Percentiles rank a stretch among this genome's conserved stretches.
phyloP scores from a whole-genome alignment of 495 filamentous ascomycete genomes.

The Aspergillus hancockii region DNA sequence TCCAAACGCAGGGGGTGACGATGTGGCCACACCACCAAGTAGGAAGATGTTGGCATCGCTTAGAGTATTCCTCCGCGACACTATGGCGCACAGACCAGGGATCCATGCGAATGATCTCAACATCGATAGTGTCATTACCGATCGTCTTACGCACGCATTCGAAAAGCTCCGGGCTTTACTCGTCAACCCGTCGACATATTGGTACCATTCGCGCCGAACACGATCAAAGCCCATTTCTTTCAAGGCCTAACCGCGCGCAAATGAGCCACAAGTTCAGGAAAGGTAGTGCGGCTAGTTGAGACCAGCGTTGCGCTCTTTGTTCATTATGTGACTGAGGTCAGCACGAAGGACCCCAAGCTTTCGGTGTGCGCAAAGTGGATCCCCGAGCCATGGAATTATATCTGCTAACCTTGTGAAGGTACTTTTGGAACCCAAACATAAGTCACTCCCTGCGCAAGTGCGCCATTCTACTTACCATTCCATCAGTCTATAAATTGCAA shows the following conservation, averaged over 20 bases:
- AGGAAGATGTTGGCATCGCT: conserved; percentile 34
- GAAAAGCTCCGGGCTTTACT: background rate
- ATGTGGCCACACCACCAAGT: conserved; percentile 52
- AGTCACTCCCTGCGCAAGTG: no score
- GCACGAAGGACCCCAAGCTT: conserved; percentile 44
- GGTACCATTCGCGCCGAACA: conserved; percentile 30
- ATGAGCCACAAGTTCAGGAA: conserved; percentile 14
- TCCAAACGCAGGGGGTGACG: conserved; percentile 51
- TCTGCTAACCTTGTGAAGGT: no score
- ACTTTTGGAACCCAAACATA: no score
- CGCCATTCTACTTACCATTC: no score
- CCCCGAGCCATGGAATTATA: no score
- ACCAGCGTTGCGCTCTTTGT: conserved; percentile 42
- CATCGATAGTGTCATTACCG: conserved; percentile 42
- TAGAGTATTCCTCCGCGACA: conserved; percentile 39
- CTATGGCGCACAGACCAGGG: conserved; percentile 52
- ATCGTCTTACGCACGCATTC: conserved; percentile 37
- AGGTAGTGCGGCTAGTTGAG: conserved; percentile 43
- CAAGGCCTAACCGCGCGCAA: conserved; percentile 50
- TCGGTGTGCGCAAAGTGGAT: no score
- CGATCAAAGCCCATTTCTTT: conserved; percentile 52
- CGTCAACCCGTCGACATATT: conserved; percentile 32
- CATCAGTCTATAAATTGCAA: no score
- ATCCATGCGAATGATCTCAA: conserved; percentile 33
- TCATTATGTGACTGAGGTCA: conserved; percentile 47